These are phyloP conservation scores for Limnanthes douglasii DNA, from an alignment of 345 rosid species.

Conservation along the genomic window DNA sequence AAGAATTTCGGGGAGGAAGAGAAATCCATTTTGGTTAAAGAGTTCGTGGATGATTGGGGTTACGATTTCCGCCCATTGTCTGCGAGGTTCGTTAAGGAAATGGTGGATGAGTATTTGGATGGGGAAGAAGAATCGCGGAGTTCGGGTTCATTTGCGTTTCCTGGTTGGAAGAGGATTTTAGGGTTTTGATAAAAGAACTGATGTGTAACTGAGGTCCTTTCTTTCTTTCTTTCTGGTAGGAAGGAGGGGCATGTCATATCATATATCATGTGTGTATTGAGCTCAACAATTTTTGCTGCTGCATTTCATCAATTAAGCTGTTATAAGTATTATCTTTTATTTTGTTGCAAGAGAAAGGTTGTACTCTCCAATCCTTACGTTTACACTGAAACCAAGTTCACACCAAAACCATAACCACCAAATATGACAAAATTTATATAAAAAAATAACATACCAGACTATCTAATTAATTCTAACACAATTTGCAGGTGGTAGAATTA, in stretches of 20 bases:
- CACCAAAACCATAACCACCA: too few species aligned
- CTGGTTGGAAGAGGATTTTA: slow-evolving; percentile 48
- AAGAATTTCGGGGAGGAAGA: slow-evolving; percentile 40
- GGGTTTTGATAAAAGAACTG: slow-evolving; percentile 32
- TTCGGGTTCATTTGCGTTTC: slow-evolving; percentile 21
- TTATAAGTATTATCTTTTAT: too few species aligned
- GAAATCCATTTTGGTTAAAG: slow-evolving; percentile 29
- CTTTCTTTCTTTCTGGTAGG: too few species aligned
- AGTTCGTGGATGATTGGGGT: slow-evolving; percentile 51
- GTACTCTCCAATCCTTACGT: too few species aligned
- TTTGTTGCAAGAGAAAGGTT: background rate
- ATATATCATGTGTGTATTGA: background rate
- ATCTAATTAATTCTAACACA: too few species aligned
- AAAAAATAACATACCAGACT: too few species aligned
- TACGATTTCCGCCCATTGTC: slow-evolving; percentile 58
- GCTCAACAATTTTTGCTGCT: too few species aligned
- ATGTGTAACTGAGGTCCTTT: too few species aligned
- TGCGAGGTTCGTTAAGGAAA: slow-evolving; percentile 40
- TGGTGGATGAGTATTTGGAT: slow-evolving; percentile 51
- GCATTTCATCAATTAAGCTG: too few species aligned
- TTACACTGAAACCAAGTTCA: too few species aligned
- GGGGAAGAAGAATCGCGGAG: slow-evolving; percentile 8
- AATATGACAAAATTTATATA: too few species aligned
- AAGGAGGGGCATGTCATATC: background rate
- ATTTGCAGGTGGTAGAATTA: too few species aligned